Conservation (phyloP, 108 stramenopile species). For the Discostella stelligeroides region DNA sequence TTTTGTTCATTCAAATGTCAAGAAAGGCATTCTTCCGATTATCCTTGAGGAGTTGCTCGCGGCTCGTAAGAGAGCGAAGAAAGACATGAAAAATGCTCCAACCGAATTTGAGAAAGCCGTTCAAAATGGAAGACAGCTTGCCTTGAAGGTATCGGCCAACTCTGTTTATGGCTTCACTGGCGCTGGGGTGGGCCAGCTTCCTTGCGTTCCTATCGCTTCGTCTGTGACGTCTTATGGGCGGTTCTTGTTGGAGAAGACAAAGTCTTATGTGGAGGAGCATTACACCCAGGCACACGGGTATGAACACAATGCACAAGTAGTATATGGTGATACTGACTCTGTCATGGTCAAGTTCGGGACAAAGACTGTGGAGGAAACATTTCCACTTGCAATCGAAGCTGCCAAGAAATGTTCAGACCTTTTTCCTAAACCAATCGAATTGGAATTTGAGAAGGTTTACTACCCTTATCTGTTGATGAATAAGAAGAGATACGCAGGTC, state of each 20-base stretch:
- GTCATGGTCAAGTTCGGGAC: conserved; percentile 99
- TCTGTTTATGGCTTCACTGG: conserved; percentile 99
- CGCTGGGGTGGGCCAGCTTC: conserved; percentile 97
- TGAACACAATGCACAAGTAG: conserved; percentile 92
- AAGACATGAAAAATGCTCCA: conserved; percentile 98
- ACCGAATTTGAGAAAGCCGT: conserved; percentile 98
- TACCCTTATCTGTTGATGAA: conserved; percentile 97
- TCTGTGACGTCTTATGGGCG: conserved; percentile 97
- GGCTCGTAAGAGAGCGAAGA: conserved; percentile 98
- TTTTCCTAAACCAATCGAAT: conserved; percentile 90
- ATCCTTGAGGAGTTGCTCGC: conserved; percentile 90
- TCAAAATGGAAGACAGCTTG: conserved; percentile 99
- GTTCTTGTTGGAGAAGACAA: conserved; percentile 90
- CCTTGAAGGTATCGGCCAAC: conserved; percentile 98
- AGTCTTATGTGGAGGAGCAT: conserved; percentile 89
- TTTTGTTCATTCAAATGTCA: conserved; percentile 90
- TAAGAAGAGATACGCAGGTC: conserved; percentile 99
- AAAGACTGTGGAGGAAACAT: conserved; percentile 89
- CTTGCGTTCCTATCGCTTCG: conserved; percentile 98
- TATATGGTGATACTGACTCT: conserved; percentile 98
- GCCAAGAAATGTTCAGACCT: conserved; percentile 94
- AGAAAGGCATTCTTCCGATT: conserved; percentile 96
- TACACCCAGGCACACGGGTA: conserved; percentile 97
- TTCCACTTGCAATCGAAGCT: conserved; percentile 94
- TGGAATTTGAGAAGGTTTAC: conserved; percentile 99